phyloP scores from a whole-genome alignment of 306 rosid species.

The Glycine soja region DNA sequence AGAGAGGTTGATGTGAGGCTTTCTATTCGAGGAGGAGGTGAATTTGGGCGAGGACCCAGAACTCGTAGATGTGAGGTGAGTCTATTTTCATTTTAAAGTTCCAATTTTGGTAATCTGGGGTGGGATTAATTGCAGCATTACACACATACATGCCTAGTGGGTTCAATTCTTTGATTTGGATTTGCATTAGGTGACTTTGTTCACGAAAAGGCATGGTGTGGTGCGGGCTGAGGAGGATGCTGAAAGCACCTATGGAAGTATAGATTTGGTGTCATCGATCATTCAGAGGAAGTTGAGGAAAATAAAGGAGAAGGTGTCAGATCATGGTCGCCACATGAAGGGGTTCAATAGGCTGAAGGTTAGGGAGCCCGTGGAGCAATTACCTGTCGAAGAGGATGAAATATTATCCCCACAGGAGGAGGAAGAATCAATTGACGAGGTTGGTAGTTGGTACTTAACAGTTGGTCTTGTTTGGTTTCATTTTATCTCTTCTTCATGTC shows the following conservation, averaged over 20 bases:
- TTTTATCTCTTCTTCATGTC: conserved; percentile 21
- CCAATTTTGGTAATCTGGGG: conserved; percentile 24
- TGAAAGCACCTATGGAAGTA: conserved; percentile 79
- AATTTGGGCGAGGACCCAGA: conserved; percentile 84
- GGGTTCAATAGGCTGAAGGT: conserved; percentile 77
- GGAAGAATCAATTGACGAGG: conserved; percentile 68
- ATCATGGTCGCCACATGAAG: conserved; percentile 95
- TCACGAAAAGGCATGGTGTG: conserved; percentile 87
- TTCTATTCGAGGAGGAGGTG: conserved; percentile 93
- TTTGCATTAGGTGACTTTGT: conserved; percentile 74
- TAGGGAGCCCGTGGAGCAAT: conserved; percentile 58
- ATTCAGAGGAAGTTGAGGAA: conserved; percentile 96
- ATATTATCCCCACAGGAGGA: conserved; percentile 50
- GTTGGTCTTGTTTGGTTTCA: background rate
- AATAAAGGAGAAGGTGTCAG: conserved; percentile 87
- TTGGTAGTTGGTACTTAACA: conserved; percentile 44
- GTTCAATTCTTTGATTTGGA: background rate
- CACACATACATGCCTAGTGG: background rate
- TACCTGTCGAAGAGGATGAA: conserved; percentile 50
- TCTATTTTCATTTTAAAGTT: conserved; percentile 22
- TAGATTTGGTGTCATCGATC: conserved; percentile 86
- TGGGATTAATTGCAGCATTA: conserved; percentile 5
- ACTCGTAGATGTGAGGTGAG: conserved; percentile 88
- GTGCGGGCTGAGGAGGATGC: conserved; percentile 89
- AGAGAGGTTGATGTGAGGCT: conserved; percentile 91